These are phyloP conservation scores for Mesembryanthemum crystallinum DNA, from an alignment of 148 eudicot genomes.

Conservation along the genomic window DNA sequence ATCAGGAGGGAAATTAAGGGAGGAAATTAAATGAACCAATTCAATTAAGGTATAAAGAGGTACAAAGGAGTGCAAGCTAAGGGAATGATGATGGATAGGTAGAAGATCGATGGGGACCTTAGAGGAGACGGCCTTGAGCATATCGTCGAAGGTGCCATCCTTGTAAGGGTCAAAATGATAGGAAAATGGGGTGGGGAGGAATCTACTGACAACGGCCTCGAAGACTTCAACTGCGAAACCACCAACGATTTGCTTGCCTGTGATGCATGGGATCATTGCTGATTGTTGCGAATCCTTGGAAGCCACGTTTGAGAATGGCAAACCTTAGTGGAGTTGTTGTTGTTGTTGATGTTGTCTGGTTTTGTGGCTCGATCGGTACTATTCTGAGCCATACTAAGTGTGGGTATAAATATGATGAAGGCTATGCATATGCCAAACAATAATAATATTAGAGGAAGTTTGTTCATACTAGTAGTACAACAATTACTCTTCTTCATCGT, in stretches of 20 bases:
- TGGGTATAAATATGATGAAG: not conserved
- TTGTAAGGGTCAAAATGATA: slow-evolving; percentile 9
- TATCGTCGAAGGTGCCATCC: slow-evolving; percentile 27
- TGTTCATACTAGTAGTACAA: no score
- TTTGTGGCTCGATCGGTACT: not conserved
- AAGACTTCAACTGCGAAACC: slow-evolving; percentile 35
- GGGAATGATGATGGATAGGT: not conserved
- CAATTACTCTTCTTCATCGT: no score
- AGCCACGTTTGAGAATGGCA: slow-evolving; percentile 22
- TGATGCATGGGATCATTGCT: not conserved
- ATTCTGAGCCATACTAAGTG: not conserved
- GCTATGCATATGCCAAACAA: no score
- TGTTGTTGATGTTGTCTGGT: slow-evolving; percentile 8
- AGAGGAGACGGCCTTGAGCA: slow-evolving; percentile 21
- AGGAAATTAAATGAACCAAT: no score
- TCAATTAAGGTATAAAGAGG: no score
- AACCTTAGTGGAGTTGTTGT: slow-evolving; percentile 15
- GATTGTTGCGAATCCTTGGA: slow-evolving; percentile 21
- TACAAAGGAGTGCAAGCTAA: no score
- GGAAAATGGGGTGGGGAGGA: not conserved
- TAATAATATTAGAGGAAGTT: not conserved
- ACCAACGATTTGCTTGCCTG: not conserved
- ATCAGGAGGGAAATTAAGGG: no score
- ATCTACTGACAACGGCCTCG: slow-evolving; percentile 14
- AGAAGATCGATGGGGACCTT: slow-evolving; percentile 12